Conservation (phyloP, 305 asterid species). For the Striga hermonthica region DNA sequence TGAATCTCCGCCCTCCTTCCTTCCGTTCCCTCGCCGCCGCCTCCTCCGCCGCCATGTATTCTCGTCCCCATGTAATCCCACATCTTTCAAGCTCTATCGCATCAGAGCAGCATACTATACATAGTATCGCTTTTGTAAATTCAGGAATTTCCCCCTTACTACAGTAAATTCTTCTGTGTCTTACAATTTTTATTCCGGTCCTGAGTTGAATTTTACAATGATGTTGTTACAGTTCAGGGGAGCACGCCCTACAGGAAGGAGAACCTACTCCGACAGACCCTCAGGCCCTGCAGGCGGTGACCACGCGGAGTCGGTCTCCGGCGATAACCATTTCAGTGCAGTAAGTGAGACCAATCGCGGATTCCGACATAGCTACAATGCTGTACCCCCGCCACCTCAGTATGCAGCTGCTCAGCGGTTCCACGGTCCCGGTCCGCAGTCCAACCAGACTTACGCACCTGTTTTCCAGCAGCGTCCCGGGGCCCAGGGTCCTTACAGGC, state of each 20-base stretch:
- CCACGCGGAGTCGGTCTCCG: constrained; percentile 40
- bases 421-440: constrained; percentile 30
- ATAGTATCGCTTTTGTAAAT: not conserved
- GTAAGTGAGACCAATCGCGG: constrained; percentile 52
- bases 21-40: constrained; percentile 45
- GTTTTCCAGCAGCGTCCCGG: constrained; percentile 27
- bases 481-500: constrained; percentile 29
- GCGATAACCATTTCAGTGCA: constrained; percentile 58
- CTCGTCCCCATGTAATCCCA: constrained; percentile 46
- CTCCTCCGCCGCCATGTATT: constrained; percentile 47
- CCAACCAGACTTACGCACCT: constrained; percentile 26
- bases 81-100: not conserved
- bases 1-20: constrained; percentile 54
- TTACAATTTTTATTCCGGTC: not conserved
- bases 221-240: constrained; percentile 47
- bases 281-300: constrained; percentile 29
- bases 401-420: constrained; percentile 32
- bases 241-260: constrained; percentile 45
- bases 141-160: not conserved
- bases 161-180: not conserved
- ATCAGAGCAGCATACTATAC: not conserved
- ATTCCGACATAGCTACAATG: constrained; percentile 40
- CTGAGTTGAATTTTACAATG: not conserved
- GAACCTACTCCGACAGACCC: constrained; percentile 55
- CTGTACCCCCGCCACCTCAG: constrained; percentile 48